Percentiles rank a stretch among this genome's conserved stretches.
Conservation (phyloP, 2,329 filamentous ascomycete species). For the Fusarium sp. region DNA sequence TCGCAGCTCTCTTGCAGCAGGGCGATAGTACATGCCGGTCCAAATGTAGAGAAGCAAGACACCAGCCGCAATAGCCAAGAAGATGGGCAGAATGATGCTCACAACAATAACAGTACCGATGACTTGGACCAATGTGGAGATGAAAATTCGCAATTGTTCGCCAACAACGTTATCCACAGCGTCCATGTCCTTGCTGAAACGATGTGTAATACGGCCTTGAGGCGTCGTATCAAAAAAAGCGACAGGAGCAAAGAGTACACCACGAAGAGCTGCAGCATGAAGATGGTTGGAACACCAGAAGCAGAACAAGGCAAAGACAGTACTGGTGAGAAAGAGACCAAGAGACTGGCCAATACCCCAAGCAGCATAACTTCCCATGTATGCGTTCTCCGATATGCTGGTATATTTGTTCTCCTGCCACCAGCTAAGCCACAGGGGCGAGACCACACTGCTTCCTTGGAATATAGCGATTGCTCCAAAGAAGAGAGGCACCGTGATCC, state of each 20-base stretch:
- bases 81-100: slow-evolving; percentile 27
- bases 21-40: slow-evolving; percentile 34
- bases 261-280: slow-evolving; percentile 17
- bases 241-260: slow-evolving; percentile 11
- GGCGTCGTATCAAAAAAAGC: slow-evolving; percentile 35
- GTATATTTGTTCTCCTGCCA: slow-evolving; percentile 28
- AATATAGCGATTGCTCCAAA: slow-evolving; percentile 17
- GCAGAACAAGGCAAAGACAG: slow-evolving; percentile 26
- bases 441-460: slow-evolving; percentile 31
- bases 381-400: slow-evolving; percentile 17
- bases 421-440: slow-evolving; percentile 33
- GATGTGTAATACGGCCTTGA: slow-evolving; percentile 31
- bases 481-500: slow-evolving; percentile 21
- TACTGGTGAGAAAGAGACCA: slow-evolving; percentile 26
- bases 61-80: slow-evolving; percentile 16
- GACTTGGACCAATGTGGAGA: slow-evolving; percentile 26
- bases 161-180: slow-evolving; percentile 34
- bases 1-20: slow-evolving; percentile 22
- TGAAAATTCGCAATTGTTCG: slow-evolving; percentile 24
- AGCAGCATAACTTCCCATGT: slow-evolving; percentile 32
- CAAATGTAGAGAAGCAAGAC: slow-evolving; percentile 20
- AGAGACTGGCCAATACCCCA: slow-evolving; percentile 28
- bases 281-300: slow-evolving; percentile 40
- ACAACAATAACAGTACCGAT: slow-evolving; percentile 29
- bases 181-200: slow-evolving; percentile 31